Conservation (phyloP, 768 basidiomycete species). For the Phylloporus sp. region DNA sequence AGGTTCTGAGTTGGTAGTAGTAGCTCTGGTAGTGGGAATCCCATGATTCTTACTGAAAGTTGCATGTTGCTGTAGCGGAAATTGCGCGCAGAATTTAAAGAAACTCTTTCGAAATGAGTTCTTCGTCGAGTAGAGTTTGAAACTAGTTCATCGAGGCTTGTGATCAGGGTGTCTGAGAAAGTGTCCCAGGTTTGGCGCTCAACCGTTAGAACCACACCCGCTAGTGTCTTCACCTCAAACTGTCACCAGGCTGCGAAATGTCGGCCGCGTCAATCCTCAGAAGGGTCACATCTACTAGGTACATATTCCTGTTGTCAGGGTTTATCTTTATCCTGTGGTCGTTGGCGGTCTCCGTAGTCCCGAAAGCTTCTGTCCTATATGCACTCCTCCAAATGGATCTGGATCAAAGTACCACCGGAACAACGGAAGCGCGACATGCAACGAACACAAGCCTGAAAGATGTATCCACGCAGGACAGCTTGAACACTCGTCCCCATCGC, state of each 20-base stretch:
- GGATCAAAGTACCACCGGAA: background rate
- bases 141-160: too few species aligned
- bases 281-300: slow-evolving; percentile 16
- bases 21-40: background rate
- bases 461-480: background rate
- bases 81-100: too few species aligned
- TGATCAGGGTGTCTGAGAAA: too few species aligned
- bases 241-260: too few species aligned
- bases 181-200: too few species aligned
- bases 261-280: slow-evolving; percentile 3
- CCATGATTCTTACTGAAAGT: background rate
- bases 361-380: slow-evolving; percentile 9
- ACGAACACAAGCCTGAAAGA: background rate
- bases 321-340: slow-evolving; percentile 22
- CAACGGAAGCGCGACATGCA: background rate
- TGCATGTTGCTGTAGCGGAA: too few species aligned
- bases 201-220: too few species aligned
- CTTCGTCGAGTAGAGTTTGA: too few species aligned
- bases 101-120: too few species aligned
- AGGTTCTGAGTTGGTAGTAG: background rate
- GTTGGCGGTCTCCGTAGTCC: slow-evolving; percentile 5
- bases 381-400: slow-evolving; percentile 16
- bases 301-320: slow-evolving; percentile 20
- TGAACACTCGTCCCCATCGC: background rate
- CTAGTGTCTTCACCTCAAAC: too few species aligned